Evolutionary conservation across 345 rosid species (phyloP).

Genomic region (Draba incana): DNA sequence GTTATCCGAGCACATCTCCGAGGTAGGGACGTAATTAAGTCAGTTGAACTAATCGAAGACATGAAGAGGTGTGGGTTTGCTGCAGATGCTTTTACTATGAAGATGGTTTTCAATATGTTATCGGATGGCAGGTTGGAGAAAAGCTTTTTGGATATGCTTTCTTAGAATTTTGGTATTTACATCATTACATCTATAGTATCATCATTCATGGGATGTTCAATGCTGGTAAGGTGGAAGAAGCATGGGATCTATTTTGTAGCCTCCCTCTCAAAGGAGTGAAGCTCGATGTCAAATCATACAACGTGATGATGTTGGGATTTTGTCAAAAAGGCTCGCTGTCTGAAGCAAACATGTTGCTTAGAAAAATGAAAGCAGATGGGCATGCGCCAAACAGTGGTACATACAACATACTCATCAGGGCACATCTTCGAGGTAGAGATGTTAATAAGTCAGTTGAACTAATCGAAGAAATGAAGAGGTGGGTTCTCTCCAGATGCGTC

Average conservation of each 20-base stretch:
- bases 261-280: slow-evolving; percentile 21
- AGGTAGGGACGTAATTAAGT: not conserved
- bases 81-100: not conserved
- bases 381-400: slow-evolving; percentile 19
- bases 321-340: slow-evolving; percentile 23
- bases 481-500: slow-evolving; percentile 1
- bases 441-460: slow-evolving; percentile 7
- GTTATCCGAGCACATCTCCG: too few species aligned
- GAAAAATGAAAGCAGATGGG: slow-evolving; percentile 26
- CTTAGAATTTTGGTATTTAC: not conserved
- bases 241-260: slow-evolving; percentile 26
- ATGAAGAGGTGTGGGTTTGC: not conserved
- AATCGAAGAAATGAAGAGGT: slow-evolving; percentile 4
- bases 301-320: slow-evolving; percentile 25
- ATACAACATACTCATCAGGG: slow-evolving; percentile 20
- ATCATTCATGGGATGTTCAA: slow-evolving; percentile 46
- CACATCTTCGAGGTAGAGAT: slow-evolving; percentile 11
- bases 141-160: not conserved
- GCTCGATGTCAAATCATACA: slow-evolving; percentile 27
- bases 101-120: not conserved
- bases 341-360: slow-evolving; percentile 27
- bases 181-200: not conserved
- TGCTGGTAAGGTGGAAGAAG: slow-evolving; percentile 27
- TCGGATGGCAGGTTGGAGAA: slow-evolving; percentile 6
- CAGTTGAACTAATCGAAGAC: not conserved